These are phyloP conservation scores for Hibiscus syriacus DNA, from an alignment of 345 rosid genomes.

Conservation along the genomic window DNA sequence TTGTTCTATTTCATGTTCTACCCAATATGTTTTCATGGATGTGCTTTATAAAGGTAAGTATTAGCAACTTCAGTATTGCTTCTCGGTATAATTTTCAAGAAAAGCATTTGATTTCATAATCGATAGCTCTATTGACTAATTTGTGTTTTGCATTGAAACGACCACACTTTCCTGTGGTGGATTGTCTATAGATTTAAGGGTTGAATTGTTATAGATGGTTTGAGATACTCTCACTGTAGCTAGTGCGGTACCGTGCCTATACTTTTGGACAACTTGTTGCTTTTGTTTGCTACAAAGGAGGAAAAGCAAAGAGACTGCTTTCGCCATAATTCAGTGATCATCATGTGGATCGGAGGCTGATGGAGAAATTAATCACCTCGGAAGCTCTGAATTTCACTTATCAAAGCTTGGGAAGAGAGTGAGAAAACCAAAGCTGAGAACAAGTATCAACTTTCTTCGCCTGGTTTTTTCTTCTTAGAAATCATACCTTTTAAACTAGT, in stretches of 20 bases:
- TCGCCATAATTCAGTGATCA: slow-evolving; percentile 52
- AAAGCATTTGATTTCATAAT: neutral
- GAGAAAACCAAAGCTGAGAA: too few species aligned
- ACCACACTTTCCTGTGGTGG: neutral
- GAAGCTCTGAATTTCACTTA: too few species aligned
- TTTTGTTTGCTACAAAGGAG: slow-evolving; percentile 43
- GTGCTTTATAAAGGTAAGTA: neutral
- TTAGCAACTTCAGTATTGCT: neutral
- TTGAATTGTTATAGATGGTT: neutral
- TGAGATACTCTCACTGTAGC: neutral
- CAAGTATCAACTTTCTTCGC: too few species aligned
- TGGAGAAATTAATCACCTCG: slow-evolving; percentile 18
- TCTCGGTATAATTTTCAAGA: neutral
- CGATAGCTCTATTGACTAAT: neutral
- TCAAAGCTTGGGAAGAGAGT: too few species aligned
- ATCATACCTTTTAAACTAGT: too few species aligned
- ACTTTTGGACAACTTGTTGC: neutral
- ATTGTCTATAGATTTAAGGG: too few species aligned
- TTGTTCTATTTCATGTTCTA: neutral
- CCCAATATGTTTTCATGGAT: neutral
- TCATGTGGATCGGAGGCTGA: slow-evolving; percentile 11
- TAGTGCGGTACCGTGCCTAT: neutral
- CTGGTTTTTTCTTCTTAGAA: too few species aligned
- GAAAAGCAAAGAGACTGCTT: slow-evolving; percentile 26
- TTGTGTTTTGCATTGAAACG: neutral